Base-by-base conservation (phyloP, 2,329 filamentous ascomycete species). In the Aspergillus luchuensis region DNA sequence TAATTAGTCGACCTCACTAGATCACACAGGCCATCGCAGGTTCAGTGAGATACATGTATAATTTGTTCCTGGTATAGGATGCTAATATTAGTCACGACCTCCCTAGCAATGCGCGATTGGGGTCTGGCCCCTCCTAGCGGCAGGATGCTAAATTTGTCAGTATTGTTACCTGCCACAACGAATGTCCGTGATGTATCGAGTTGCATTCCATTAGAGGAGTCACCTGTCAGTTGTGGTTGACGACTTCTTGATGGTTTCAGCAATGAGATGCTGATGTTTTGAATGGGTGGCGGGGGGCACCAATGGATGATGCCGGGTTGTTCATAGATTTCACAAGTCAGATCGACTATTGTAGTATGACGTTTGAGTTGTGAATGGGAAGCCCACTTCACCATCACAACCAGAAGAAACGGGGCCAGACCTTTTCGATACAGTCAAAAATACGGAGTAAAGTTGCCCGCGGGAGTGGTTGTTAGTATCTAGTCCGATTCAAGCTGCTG, bases 41-140 rank as follows among this genome's bases (percentile, higher is more conserved):
- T 30, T 28, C 17, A 49, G 28, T 49, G 23, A 55, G 25, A 57
- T 19, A 56, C 51, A 43, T 56, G 48, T 41, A 51, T 51, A 51
- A 6, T 43, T 25, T 50, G 8, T n/a, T 50, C 15, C 47, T 50
- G 47, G 47, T 50, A 50, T 50, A 50, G 47, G 47, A 23, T 52
- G 56, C 48, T 52, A 36, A 49, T 41, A 53, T 50, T 45, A 52
- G 30, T 41, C 38, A 56, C 48, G 45, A 56, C 30, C 48, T 45
- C 52, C 52, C 48, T 41, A 57, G 19, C 49, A 60, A 56, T 56
- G 25, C 43, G 25, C 41, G 39, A 55, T 43, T 36, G 15, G 47
- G 57, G 59, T 61, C 59, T 61, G 59, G 59, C 56, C 59, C 56
- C 47, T 61, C 52, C 51, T 61, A 56, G 59, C 59, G 59, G 38